Base-by-base conservation (phyloP, 2,329 filamentous ascomycete species). In the Pseudogymnoascus sp. region DNA sequence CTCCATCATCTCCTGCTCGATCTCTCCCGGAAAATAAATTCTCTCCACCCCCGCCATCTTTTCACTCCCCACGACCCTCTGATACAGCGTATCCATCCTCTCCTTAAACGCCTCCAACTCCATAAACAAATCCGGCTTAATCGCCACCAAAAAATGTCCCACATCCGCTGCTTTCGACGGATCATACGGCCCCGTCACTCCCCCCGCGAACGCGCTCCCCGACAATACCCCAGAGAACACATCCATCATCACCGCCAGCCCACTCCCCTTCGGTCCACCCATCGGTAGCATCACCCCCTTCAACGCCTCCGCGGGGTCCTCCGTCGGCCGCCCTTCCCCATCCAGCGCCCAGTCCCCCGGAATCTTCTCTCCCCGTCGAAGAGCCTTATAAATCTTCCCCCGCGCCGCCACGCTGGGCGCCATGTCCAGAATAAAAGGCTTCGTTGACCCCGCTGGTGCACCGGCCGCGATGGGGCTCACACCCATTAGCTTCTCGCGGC, bases 271-370 rank as follows among this genome's bases (percentile, higher is more conserved):
- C 0, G 90, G 89, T 0, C 91, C 90, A 2, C 90, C 90, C 88
- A 94, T 92, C 0, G 90, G 90, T 19, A 93, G 75, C 90, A 94
- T 93, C 3, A 92, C 88, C 1, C 90, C 90, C 35, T 84, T 83
- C 8, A 94, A 75, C 0, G 90, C 91, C 19, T 79, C 80, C 1
- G 79, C 82, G 0, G 91, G 89, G 68, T 94, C 89, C 62, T 88
- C 83, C 0, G 89, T 91, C n/a, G 75, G 79, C 11, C 78, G 77
- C 0, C 90, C 90, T 14, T 92, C 82, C 0, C 76, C 79, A 72
- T 93, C 89, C 6, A 93, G 77, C 1, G 89, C 90, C 90, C 90
- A 94, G 68, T 87, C 86, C 0, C 74, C 62, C 0, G 87, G 87
- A n/a, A 90, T 90, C 75, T 83, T 85, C 69, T 89, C 86, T 0